These are phyloP conservation scores for Ogataea paraovalis DNA, from an alignment of 805 yeast genomes.

Conservation along the genomic window DNA sequence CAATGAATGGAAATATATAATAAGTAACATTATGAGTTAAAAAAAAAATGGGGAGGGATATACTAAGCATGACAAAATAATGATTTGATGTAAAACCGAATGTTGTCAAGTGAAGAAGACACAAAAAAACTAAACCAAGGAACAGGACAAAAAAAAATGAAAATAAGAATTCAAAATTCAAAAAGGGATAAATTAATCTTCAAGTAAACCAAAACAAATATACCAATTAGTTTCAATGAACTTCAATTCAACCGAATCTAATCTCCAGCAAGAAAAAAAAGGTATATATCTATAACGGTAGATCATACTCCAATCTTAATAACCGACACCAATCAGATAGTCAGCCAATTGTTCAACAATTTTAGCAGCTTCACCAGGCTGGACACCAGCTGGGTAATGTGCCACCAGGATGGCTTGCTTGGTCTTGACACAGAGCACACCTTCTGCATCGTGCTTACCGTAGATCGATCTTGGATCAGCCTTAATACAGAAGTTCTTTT, in stretches of 20 bases:
- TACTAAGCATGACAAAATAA: no score
- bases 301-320: slow-evolving; percentile 36
- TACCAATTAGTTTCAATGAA: no score
- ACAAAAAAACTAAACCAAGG: no score
- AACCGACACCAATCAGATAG: slow-evolving; percentile 83
- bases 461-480: slow-evolving; percentile 93
- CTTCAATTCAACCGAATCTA: no score
- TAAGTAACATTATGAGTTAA: not conserved
- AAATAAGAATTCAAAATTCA: no score
- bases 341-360: slow-evolving; percentile 96
- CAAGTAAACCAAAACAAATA: no score
- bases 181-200: slow-evolving; percentile 4
- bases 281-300: no score
- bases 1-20: not conserved
- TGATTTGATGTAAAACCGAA: no score
- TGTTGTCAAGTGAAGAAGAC: no score
- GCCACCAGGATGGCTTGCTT: slow-evolving; percentile 88
- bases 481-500: slow-evolving; percentile 80
- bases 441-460: slow-evolving; percentile 87
- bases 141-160: not conserved
- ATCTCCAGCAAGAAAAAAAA: no score
- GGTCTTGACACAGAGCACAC: slow-evolving; percentile 87
- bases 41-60: no score
- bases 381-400: slow-evolving; percentile 90
- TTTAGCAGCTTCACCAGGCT: slow-evolving; percentile 92